Base-by-base conservation (phyloP, 148 eudicot species). In the Silene uniflora region DNA sequence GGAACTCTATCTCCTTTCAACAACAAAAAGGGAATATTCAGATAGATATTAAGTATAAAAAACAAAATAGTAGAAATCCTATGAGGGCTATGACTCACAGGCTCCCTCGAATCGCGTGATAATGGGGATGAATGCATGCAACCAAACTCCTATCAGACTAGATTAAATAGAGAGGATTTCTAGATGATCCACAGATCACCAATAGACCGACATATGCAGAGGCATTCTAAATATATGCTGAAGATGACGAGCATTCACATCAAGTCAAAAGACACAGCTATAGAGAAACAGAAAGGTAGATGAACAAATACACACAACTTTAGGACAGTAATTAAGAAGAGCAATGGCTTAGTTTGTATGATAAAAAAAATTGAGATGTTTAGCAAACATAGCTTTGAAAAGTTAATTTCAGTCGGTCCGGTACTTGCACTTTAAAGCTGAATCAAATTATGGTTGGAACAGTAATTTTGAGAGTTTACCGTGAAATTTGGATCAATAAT, bases 401-500 rank as follows among this genome's bases (percentile, higher is more conserved):
- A 75, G 42, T 35, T 49, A 24, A 52, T 25, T 73, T 32, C 80
- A 55, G 19, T 27, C 47, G 58, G 55, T 72, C 64, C 4, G 0
- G 52, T 25, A 77, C 73, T 49, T 42, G 67, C 63, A 60, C 12
- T 19, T 67, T 17, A 22, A 47, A 13, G 39, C 13, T 69, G 73
- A 24, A 21, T 44, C 6, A 9, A 19, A 69, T 21, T 27, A 44
- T 19, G 55, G 29, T 10, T 69, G 17, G 24, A 71, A 49, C 59
- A 69, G 39, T n/a, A 58, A 17, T 21, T 72, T 25, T 5, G 59
- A 73, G 65, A 55, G 59, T 75, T 88, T 75, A 89, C 82, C 85
- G 67, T 54, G 89, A 80, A 69, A 91, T 82, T 77, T 83, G 87
- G 84, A 91, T 58, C 88, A 94, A 80, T 52, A 87, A 83, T n/a